Evolutionary conservation across 2,329 filamentous ascomycete species (phyloP).

Genomic region (Epicoccum nigrum): DNA sequence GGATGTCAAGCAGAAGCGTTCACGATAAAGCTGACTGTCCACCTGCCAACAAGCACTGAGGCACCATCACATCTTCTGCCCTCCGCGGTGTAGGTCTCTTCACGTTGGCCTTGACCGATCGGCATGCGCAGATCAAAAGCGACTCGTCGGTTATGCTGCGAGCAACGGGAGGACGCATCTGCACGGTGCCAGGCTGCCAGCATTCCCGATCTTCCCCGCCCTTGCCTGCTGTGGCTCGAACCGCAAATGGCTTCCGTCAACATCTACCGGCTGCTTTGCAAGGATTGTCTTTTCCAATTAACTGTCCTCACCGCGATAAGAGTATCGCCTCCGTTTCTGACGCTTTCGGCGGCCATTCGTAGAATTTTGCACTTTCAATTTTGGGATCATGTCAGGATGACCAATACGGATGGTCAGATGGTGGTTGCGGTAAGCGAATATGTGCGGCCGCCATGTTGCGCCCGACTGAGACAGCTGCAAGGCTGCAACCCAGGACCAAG

Average conservation of each 20-base stretch:
- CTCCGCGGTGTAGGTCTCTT: background rate
- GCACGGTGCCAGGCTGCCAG: slow-evolving; percentile 13
- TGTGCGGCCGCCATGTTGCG: too few relatives aligned
- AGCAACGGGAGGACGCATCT: slow-evolving; percentile 18
- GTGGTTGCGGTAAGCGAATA: background rate
- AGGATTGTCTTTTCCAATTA: slow-evolving; percentile 1
- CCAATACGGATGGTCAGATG: background rate
- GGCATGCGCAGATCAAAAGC: slow-evolving; percentile 10
- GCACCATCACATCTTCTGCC: background rate
- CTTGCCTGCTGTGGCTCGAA: slow-evolving; percentile 7
- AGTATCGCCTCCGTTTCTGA: background rate
- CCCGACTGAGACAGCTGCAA: slow-evolving; percentile 13
- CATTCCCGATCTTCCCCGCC: slow-evolving; percentile 20
- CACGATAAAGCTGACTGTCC: slow-evolving; percentile 10
- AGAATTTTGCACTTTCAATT: slow-evolving; percentile 1
- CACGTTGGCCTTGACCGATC: slow-evolving; percentile 2
- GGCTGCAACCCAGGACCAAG: background rate
- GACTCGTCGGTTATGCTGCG: slow-evolving; percentile 11
- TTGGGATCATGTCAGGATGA: slow-evolving; percentile 2
- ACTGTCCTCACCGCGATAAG: slow-evolving; percentile 4
- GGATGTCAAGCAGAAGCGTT: slow-evolving; percentile 1
- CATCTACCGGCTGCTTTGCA: slow-evolving; percentile 1
- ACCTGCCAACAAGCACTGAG: slow-evolving; percentile 14
- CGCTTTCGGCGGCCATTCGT: slow-evolving; percentile 9
- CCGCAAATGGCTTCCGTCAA: background rate